Evolutionary conservation across 108 stramenopile genomes (phyloP).

Genomic region (Cyclotella baltica): DNA sequence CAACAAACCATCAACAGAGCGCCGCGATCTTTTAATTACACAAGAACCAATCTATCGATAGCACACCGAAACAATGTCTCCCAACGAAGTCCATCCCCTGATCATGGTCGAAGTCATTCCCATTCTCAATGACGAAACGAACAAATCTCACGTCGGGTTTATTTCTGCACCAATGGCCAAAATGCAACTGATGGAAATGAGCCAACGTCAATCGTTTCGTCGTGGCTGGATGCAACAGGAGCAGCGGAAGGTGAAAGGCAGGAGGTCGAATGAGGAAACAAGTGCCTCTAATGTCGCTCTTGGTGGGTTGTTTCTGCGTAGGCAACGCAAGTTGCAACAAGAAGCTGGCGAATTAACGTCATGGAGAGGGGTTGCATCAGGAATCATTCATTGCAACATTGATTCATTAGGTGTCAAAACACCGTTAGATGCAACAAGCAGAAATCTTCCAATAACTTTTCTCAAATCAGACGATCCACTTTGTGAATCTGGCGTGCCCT

Average conservation of each 20-base stretch:
- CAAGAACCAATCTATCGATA: too few species aligned
- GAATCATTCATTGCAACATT: slow-evolving; percentile 10
- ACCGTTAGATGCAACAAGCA: neutral
- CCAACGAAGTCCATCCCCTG: slow-evolving; percentile 21
- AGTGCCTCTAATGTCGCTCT: neutral
- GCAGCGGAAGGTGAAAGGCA: neutral
- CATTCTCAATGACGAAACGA: neutral
- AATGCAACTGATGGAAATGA: slow-evolving; percentile 44
- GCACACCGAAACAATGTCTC: too few species aligned
- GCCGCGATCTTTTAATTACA: too few species aligned
- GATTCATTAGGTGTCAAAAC: slow-evolving; percentile 2
- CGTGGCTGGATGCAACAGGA: slow-evolving; percentile 34
- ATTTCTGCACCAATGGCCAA: slow-evolving; percentile 49
- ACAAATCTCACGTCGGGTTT: neutral
- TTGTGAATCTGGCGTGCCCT: slow-evolving; percentile 37
- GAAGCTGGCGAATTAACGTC: neutral
- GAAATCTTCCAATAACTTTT: slow-evolving; percentile 29
- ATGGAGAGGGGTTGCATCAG: slow-evolving; percentile 31
- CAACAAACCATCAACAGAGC: too few species aligned
- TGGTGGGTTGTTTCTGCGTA: neutral
- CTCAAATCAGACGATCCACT: slow-evolving; percentile 50
- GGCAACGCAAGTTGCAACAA: neutral
- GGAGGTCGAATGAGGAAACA: neutral
- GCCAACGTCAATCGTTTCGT: slow-evolving; percentile 30
- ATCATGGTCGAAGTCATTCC: slow-evolving; percentile 48